phyloP scores from a whole-genome alignment of 805 yeast genomes.

The Candida coquimbonensis region DNA sequence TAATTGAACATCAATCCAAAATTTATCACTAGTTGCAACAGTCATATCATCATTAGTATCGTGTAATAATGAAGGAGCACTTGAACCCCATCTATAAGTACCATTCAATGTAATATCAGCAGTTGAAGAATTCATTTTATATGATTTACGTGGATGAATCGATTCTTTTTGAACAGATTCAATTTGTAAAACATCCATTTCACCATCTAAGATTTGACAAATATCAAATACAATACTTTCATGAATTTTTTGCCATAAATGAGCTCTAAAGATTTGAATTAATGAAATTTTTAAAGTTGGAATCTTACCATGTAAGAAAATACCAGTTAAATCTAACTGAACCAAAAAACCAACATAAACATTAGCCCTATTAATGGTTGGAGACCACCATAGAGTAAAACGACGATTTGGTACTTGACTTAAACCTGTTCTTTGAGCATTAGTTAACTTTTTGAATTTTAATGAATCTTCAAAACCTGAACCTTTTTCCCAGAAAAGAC shows the following conservation, averaged over 20 bases:
- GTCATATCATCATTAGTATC: slow-evolving; percentile 62
- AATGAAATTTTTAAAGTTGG: slow-evolving; percentile 94
- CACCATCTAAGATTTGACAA: slow-evolving; percentile 86
- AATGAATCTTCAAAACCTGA: slow-evolving; percentile 95
- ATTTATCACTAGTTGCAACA: slow-evolving; percentile 53
- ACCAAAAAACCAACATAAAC: slow-evolving; percentile 97
- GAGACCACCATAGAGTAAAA: slow-evolving; percentile 99
- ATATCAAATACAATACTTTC: slow-evolving; percentile 91
- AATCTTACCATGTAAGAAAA: slow-evolving; percentile 93
- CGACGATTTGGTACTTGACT: slow-evolving; percentile 97
- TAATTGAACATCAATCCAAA: slow-evolving; percentile 93
- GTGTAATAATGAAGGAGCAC: slow-evolving; percentile 72
- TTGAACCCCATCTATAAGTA: slow-evolving; percentile 74
- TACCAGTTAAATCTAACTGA: slow-evolving; percentile 93
- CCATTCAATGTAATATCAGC: slow-evolving; percentile 83
- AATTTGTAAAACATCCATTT: slow-evolving; percentile 73
- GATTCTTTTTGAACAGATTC: slow-evolving; percentile 85
- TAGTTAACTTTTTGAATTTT: slow-evolving; percentile 89
- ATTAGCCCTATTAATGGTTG: slow-evolving; percentile 95
- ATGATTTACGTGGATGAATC: slow-evolving; percentile 94
- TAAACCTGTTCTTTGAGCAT: slow-evolving; percentile 95
- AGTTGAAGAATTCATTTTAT: slow-evolving; percentile 91
- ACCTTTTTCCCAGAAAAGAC: slow-evolving; percentile 96
- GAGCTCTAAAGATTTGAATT: slow-evolving; percentile 95
- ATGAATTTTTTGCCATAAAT: slow-evolving; percentile 98